Evolutionary conservation across 2,329 filamentous ascomycete species (phyloP), one percentile per base, ranked within the genome.

Genomic region (Sporothrix luriei): DNA sequence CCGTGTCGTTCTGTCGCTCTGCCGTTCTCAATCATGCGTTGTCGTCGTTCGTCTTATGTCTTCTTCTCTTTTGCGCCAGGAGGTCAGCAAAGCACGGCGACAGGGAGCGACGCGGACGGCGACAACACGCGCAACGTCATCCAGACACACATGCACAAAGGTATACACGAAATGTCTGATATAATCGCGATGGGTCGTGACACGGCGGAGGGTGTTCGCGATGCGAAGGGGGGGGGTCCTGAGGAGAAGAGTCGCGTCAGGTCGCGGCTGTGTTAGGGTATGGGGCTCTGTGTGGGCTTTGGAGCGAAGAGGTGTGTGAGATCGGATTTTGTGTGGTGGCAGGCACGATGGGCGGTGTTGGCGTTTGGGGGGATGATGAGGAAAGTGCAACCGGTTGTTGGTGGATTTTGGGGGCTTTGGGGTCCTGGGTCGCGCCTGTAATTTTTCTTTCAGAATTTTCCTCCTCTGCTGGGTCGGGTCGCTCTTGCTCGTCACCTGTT

Each of bases 191-290:
- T 78, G 75, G 80, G 79, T 76, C 84, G 82, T 82, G 78, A 80
- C 81, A 84, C 81, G 81, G 81, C 78, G 77, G 75, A 76, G 62
- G 75, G 76, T 77, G 77, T 79, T 80, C 79, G 79, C 79, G 80
- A 82, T 81, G 78, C 78, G 79, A 46, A 51, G 62, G 26, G 62
- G 61, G 43, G 59, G 57, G 55, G 11, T n/a, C n/a, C 21, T 24
- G n/a, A 26, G 38, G 38, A 65, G 55, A 21, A 54, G 62, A 68
- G 79, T 77, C 79, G 71, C 71, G 80, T 81, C 81, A 80, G 80
- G 80, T 82, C 78, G 78, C 76, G 78, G 76, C 75, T 77, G 75
- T 77, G 77, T 75, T 75, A 75, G 75, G 76, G 73, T 77, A 77
- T 74, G 74, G 75, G 78, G 76, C 72, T 74, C 71, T 68, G 72